Conservation (phyloP, 169 alveolate genomes). For the Eimeria falciformis region DNA sequence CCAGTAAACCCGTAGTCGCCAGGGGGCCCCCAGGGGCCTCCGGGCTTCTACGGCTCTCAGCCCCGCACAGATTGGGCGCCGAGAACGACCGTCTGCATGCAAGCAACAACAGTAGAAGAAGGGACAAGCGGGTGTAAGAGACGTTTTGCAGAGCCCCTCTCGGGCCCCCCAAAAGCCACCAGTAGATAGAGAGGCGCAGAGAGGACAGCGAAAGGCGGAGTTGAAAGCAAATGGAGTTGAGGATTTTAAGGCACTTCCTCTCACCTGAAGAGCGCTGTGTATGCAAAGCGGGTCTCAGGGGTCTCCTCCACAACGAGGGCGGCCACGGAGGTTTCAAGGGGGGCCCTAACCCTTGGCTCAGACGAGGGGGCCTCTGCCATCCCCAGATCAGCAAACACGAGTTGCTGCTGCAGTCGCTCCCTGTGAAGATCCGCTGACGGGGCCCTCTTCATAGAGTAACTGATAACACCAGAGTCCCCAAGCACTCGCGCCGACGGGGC, state of each 20-base stretch:
- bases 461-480: too few species aligned
- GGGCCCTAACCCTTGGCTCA: background rate
- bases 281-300: background rate
- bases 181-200: background rate
- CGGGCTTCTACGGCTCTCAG: background rate
- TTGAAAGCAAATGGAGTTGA: too few species aligned
- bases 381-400: too few species aligned
- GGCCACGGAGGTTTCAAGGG: background rate
- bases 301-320: background rate
- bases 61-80: background rate
- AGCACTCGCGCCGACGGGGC: too few species aligned
- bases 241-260: too few species aligned
- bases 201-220: background rate
- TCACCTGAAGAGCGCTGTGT: slow-evolving; percentile 9
- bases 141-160: too few species aligned
- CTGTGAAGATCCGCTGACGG: too few species aligned
- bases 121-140: background rate
- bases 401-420: too few species aligned
- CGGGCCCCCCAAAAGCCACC: too few species aligned
- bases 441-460: too few species aligned
- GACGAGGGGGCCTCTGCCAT: too few species aligned
- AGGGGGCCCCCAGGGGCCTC: background rate
- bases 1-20: background rate
- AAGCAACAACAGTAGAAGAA: background rate
- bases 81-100: slow-evolving; percentile 1